Evolutionary conservation across 2,329 filamentous ascomycete genomes (phyloP), one percentile per base, ranked within the genome.

Genomic region (Beauveria rudraprayagi): DNA sequence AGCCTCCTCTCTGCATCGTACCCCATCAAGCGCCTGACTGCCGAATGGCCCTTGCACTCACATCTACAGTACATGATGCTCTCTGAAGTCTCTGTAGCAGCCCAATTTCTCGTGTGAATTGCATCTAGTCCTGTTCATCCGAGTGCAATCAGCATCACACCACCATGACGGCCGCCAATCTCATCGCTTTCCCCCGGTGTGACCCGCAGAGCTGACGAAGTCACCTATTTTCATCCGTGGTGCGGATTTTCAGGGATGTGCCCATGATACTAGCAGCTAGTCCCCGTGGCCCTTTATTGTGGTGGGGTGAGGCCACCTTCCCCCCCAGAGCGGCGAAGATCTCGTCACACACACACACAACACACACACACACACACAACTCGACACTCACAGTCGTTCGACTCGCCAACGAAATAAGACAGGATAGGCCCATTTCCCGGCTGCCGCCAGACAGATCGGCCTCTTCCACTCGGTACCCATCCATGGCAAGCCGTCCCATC

Each of bases 281-380:
- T 48, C 47, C 47, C 37, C 56, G 47, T 59, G 56, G 56, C 46
- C 37, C 30, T 58, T 14, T 17, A 51, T 28, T 51, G 22, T 51
- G 56, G 56, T 51, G 56, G 56, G 56, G 54, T 56, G 43, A 26
- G 46, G 44, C 55, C 40, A 57, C 54, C 37, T 24, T 16, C 24
- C 24, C 19, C 50, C 50, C 17, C 28, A 7, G 30, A 37, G 34
- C 34, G 34, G 34, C 34, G 44, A 41, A 50, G 55, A 57, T 57
- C 55, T 57, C 55, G 55, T 57, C 55, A n/a, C 55, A 50, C 55
- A 46, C 30, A 34, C 54, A 46, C 22, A 22, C 22, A 22, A n/a
- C 55, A 41, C 55, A 46, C 54, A 14, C n/a, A 16, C 4, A 6
- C 26, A n/a, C 55, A 57, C 43, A 6, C 22, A 16, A 53, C 51